Evolutionary conservation across 768 basidiomycete genomes (phyloP).

Genomic region (Pleurotus ostreatus): DNA sequence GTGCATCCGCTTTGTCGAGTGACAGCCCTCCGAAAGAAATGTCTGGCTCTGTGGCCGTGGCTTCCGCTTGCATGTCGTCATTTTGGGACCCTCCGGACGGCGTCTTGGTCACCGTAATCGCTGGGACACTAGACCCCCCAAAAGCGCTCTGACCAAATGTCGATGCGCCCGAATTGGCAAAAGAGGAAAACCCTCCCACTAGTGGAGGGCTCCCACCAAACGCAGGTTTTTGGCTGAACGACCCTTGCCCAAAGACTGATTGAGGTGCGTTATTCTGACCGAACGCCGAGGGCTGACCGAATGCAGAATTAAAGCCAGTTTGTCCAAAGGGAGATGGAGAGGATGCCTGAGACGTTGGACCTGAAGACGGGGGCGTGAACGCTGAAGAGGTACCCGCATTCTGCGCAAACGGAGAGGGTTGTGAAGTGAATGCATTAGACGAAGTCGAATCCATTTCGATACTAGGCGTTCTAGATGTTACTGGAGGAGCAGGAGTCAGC

Average conservation of each 20-base stretch:
- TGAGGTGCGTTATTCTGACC: neutral
- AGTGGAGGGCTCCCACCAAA: neutral
- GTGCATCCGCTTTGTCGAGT: neutral
- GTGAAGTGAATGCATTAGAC: neutral
- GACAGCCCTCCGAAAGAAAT: conserved; percentile 6
- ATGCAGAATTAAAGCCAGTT: conserved; percentile 11
- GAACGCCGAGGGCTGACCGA: conserved; percentile 20
- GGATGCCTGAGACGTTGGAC: neutral
- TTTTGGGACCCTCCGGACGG: neutral
- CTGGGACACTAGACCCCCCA: neutral
- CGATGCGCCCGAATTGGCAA: neutral
- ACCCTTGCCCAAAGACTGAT: conserved; percentile 6
- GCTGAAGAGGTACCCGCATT: neutral
- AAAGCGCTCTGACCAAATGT: conserved; percentile 13
- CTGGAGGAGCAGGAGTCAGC: neutral
- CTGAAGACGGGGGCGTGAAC: neutral
- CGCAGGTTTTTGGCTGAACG: neutral
- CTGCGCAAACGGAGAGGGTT: neutral
- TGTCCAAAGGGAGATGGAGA: neutral
- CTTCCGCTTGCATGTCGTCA: conserved; percentile 2
- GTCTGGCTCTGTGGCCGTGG: neutral
- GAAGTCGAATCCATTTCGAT: neutral
- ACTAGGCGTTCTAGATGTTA: neutral
- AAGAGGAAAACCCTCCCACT: neutral
- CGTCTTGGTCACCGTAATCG: neutral